Base-by-base conservation (phyloP, 805 yeast genomes). In the Candida nemodendra region DNA sequence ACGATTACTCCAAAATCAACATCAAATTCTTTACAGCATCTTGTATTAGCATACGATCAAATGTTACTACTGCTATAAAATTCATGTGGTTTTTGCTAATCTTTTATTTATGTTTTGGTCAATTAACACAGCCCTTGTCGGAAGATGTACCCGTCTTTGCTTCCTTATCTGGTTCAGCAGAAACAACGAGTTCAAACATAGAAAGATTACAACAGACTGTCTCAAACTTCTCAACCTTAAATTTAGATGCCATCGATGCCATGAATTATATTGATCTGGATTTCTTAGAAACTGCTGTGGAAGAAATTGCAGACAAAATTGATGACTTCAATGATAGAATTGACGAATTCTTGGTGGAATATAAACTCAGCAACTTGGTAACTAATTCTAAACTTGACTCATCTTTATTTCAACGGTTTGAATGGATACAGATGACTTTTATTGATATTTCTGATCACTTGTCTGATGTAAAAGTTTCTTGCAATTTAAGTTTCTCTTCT, bases 1-100 rank as follows among this genome's bases (percentile, higher is more conserved):
- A 11, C 13, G 12, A 32, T 14, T 37, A 32, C 18, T 21, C 15
- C 9, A 30, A 17, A 18, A 40, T 41, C 3, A 32, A 28, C 23
- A 14, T 42, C 8, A 30, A 42, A 18, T 42, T 28, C 34, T 29
- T 41, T 12, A n/a, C 29, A 8, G 46, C 55, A 1, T 42, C 44
- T 27, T 42, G 49, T 44, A 36, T 47, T 11, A 38, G 53, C 5
- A 18, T 32, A 6, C 39, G 48, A 9, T 50, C 55, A 3, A 46
- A 43, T 15, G 39, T 42, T 9, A 14, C 5, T 3, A 22, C 29
- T 14, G 16, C 43, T 14, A 4, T 30, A 7, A 35, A 39, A 28
- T 13, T 32, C 9, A 11, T 40, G 3, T 34, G 45, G 44, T 32
- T 27, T 26, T 31, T 17, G n/a, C 34, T 33, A 5, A n/a, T 44